Evolutionary conservation across 75 land plant species (phyloP).

Genomic region (Pinus taeda): DNA sequence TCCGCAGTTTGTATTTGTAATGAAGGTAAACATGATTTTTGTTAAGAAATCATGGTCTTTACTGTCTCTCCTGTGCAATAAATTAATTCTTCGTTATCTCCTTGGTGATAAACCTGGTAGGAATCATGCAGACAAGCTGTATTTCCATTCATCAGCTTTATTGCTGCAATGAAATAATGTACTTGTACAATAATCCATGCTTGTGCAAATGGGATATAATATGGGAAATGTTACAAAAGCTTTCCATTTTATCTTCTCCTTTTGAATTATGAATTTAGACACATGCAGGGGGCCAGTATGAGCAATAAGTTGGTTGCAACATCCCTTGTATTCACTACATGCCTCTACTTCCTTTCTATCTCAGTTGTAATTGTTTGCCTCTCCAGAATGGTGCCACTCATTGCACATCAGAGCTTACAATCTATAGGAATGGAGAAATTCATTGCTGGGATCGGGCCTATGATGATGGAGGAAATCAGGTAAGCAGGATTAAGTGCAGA

Average conservation of each 20-base stretch:
- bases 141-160: no score
- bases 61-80: no score
- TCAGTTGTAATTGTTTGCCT: not conserved
- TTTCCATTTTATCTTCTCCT: not conserved
- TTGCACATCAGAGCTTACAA: constrained; percentile 83
- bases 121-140: no score
- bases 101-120: no score
- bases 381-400: constrained; percentile 82
- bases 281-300: not conserved
- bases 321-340: not conserved
- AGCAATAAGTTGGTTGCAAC: not conserved
- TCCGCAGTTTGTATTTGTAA: not conserved
- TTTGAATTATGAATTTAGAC: not conserved
- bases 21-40: no score
- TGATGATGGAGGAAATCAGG: constrained; percentile 90
- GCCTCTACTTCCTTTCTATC: not conserved
- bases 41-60: no score
- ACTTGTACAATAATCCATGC: not conserved
- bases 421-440: constrained; percentile 75
- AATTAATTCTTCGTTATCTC: no score
- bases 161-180: not conserved
- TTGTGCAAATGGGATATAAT: not conserved
- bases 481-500: constrained; percentile 10
- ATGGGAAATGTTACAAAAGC: not conserved
- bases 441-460: constrained; percentile 89